phyloP scores from a whole-genome alignment of 768 basidiomycete genomes.

The Russula lepida region DNA sequence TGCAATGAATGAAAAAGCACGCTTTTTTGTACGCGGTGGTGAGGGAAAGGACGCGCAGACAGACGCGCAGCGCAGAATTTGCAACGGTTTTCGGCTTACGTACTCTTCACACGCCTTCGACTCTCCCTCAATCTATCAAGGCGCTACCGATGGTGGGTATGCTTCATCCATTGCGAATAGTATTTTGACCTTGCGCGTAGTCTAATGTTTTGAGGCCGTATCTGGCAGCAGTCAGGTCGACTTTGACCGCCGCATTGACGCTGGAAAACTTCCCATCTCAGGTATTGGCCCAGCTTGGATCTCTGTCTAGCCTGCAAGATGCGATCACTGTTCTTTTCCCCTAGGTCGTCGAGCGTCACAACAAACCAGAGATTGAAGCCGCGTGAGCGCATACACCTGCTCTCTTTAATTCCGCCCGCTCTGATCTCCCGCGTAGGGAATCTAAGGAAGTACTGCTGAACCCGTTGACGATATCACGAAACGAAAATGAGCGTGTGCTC shows the following conservation, averaged over 20 bases:
- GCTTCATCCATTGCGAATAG: neutral
- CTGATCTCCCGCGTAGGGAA: conserved; percentile 40
- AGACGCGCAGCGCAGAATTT: too few relatives aligned
- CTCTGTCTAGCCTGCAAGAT: conserved; percentile 16
- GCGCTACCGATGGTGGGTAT: conserved; percentile 17
- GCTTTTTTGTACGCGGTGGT: neutral
- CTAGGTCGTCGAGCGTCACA: conserved; percentile 93
- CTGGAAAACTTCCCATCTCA: conserved; percentile 98
- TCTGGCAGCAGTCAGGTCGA: conserved; percentile 90
- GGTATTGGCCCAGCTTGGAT: conserved; percentile 36
- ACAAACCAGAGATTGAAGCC: conserved; percentile 92
- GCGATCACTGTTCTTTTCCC: conserved; percentile 20
- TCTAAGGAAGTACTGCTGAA: conserved; percentile 94
- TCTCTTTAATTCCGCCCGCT: neutral
- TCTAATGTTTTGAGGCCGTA: conserved; percentile 95
- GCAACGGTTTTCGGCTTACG: conserved; percentile 16
- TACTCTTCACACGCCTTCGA: conserved; percentile 36
- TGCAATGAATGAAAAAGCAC: conserved; percentile 11
- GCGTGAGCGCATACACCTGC: conserved; percentile 38
- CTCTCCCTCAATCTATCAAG: neutral
- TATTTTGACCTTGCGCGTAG: conserved; percentile 34
- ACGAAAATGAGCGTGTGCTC: conserved; percentile 93
- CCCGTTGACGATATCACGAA: conserved; percentile 89
- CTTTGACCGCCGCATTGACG: conserved; percentile 94
- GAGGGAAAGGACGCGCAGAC: neutral